Evolutionary conservation across 2,329 filamentous ascomycete species (phyloP), one percentile per base, ranked within the genome.

Genomic region (Claviceps maximensis): DNA sequence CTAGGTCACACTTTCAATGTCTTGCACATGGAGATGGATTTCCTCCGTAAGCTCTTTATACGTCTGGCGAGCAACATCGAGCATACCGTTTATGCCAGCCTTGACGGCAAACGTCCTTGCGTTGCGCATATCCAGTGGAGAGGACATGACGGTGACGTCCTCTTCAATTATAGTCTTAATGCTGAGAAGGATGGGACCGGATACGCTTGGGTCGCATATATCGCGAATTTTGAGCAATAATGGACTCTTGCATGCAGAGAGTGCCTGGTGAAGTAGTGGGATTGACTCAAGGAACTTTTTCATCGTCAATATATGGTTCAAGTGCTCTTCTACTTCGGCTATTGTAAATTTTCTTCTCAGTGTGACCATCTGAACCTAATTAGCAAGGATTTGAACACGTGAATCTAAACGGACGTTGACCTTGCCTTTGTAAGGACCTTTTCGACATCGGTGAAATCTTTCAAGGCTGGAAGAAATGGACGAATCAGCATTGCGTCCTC

Each of bases 71-170:
- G 89, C 87, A 40, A 96, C 86, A 67, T 96, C 91, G 4, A 97
- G 78, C 53, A 96, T 78, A 2, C 87, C 87, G 60, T 88, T 89
- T 44, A 93, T 82, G 0, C 88, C 87, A 47, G 88, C 81, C 71
- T 86, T 93, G 33, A 97, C 84, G 23, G 91, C 91, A 69, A 94
- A 96, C 0, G 86, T 87, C 57, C 91, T 77, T 64, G 97, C 91
- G 56, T 96, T 95, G 15, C 90, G 80, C 53, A 95, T 74, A 56
- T 96, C 91, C 4, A 97, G 74, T 0, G 93, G 85, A 23, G 84
- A 81, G 47, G 78, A 87, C 54, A 87, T 85, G 59, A 86, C 94
- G 0, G 76, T 79, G 0, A 89, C 87, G 63, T 95, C 87, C 9
- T 86, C 78, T 57, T 97, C 93, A 59, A 98, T 83, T 0, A 80